These are phyloP conservation scores for Trichoderma asperelloides DNA, from an alignment of 495 filamentous ascomycete species.

Conservation along the genomic window DNA sequence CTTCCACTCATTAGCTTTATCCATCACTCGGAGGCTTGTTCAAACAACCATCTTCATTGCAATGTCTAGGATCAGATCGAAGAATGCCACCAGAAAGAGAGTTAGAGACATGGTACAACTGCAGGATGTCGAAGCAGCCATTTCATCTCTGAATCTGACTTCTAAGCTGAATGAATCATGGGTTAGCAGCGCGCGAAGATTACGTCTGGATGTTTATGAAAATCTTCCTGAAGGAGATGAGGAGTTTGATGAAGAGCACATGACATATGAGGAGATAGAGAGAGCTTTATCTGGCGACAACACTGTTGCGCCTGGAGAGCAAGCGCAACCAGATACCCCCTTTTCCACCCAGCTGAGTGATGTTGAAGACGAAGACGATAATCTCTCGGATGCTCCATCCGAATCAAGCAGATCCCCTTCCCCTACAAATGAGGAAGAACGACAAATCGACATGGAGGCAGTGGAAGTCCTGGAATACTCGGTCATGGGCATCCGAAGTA, in stretches of 20 bases:
- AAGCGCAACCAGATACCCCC: not conserved
- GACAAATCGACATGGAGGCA: not conserved
- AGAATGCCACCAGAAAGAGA: conserved; percentile 24
- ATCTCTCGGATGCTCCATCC: not conserved
- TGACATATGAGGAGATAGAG: conserved; percentile 7
- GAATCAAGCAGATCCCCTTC: not conserved
- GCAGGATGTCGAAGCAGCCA: conserved; percentile 58
- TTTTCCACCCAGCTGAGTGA: not conserved
- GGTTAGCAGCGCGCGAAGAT: conserved; percentile 48
- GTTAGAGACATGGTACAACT: conserved; percentile 33
- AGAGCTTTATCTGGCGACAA: not conserved
- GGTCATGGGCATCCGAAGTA: not conserved
- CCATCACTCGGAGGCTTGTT: conserved; percentile 59
- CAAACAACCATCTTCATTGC: conserved; percentile 58
- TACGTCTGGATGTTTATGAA: conserved; percentile 49
- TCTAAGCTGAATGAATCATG: conserved; percentile 44
- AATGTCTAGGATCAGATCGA: conserved; percentile 42
- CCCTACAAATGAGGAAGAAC: not conserved
- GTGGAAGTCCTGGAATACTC: conserved; percentile 5
- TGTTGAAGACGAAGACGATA: not conserved
- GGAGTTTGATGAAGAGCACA: conserved; percentile 13
- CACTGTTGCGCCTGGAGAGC: not conserved
- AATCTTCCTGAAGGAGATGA: conserved; percentile 14
- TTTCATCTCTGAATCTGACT: conserved; percentile 45
- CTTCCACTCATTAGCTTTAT: conserved; percentile 59